Percentiles rank a stretch among this genome's conserved stretches.
Evolutionary conservation across 148 eudicot species (phyloP).

Genomic region (Chenopodium suecicum): DNA sequence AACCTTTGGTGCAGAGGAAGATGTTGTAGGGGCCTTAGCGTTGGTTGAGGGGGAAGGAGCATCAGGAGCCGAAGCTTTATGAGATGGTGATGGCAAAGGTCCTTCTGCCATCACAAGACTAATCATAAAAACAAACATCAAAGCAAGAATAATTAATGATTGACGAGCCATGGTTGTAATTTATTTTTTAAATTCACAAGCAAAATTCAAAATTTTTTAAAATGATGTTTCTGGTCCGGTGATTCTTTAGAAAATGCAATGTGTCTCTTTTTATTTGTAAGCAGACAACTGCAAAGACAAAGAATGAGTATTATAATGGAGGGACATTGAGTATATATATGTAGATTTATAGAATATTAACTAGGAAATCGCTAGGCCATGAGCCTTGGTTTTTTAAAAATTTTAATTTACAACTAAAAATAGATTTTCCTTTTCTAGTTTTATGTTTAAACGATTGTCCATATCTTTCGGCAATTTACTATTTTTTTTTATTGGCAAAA

Average conservation of each 20-base stretch:
- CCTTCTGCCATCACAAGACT: neutral
- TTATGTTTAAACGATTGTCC: neutral
- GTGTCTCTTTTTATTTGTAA: neutral
- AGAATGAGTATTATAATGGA: conserved; percentile 10
- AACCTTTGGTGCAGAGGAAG: neutral
- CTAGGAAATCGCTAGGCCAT: neutral
- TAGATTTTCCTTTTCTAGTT: neutral
- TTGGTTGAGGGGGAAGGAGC: neutral
- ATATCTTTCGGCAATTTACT: neutral
- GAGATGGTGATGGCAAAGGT: neutral
- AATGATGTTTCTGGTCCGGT: neutral
- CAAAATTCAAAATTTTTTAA: too few relatives aligned
- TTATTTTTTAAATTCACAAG: too few relatives aligned
- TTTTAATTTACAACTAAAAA: neutral
- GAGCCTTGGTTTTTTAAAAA: neutral
- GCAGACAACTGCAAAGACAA: conserved; percentile 29
- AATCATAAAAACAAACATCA: neutral
- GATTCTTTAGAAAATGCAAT: conserved; percentile 26
- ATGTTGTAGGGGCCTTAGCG: neutral
- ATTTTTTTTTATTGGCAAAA: neutral
- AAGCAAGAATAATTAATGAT: neutral
- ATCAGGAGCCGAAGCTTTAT: neutral
- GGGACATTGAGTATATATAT: neutral
- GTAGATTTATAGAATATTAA: neutral
- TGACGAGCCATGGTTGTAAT: conserved; percentile 8